Conservation (phyloP, 768 basidiomycete genomes). For the Phanerochaete sordida region DNA sequence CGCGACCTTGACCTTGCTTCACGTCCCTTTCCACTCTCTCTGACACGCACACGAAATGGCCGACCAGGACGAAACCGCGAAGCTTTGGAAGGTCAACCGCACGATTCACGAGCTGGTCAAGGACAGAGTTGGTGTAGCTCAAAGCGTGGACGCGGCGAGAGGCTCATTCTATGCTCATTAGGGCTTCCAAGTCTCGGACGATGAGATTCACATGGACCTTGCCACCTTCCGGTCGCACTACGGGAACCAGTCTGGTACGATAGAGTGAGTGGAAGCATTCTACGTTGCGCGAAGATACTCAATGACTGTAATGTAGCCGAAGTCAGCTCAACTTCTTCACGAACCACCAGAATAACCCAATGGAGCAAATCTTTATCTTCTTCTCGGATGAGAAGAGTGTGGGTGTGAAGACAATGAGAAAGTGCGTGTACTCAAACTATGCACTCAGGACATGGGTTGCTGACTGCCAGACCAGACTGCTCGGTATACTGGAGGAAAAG, state of each 20-base stretch:
- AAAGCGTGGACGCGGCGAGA: conserved; percentile 2
- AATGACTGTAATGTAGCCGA: conserved; percentile 54
- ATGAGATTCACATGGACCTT: conserved; percentile 89
- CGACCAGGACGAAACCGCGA: conserved; percentile 77
- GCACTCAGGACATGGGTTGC: background rate
- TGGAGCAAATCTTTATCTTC: conserved; percentile 87
- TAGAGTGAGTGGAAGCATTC: conserved; percentile 68
- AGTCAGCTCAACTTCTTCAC: conserved; percentile 89
- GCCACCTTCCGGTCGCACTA: conserved; percentile 71
- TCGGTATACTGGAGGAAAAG: conserved; percentile 89
- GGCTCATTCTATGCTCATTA: conserved; percentile 35
- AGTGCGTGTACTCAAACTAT: conserved; percentile 48
- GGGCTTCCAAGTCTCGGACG: conserved; percentile 93
- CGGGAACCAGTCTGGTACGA: conserved; percentile 65
- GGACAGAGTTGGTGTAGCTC: conserved; percentile 69
- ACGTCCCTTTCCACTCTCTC: background rate
- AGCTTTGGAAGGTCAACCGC: conserved; percentile 93
- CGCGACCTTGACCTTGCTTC: conserved; percentile 4
- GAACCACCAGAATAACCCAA: conserved; percentile 57
- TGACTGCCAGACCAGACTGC: conserved; percentile 50
- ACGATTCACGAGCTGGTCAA: conserved; percentile 96
- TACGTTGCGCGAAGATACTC: background rate
- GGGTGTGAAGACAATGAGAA: conserved; percentile 96
- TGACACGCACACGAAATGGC: conserved; percentile 43
- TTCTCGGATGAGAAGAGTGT: conserved; percentile 96